Evolutionary conservation across 768 basidiomycete species (phyloP).

Genomic region (Rubroboletus satanas): DNA sequence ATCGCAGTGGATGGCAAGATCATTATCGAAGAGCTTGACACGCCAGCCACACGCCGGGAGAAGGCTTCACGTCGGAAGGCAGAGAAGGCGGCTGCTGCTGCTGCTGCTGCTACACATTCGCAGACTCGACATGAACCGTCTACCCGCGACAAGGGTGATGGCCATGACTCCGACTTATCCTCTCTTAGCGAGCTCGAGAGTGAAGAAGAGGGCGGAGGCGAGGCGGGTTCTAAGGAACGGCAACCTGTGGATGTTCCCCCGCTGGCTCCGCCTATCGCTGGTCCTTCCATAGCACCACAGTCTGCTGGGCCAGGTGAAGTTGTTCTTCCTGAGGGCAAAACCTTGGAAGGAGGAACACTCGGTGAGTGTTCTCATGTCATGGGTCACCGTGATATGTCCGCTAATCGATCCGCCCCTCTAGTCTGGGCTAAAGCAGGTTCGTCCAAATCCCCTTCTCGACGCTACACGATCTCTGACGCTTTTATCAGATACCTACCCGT

Average conservation of each 20-base stretch:
- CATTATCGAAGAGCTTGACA: conserved; percentile 70
- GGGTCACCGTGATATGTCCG: background rate
- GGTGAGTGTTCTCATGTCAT: conserved; percentile 40
- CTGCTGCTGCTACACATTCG: conserved; percentile 15
- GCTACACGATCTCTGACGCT: conserved; percentile 2
- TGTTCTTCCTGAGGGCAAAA: conserved; percentile 33
- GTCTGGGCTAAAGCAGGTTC: conserved; percentile 83
- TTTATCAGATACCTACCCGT: conserved; percentile 67
- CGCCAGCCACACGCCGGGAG: conserved; percentile 61
- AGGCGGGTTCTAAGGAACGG: conserved; percentile 5
- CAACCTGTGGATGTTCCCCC: background rate
- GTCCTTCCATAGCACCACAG: conserved; percentile 6
- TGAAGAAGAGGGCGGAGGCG: conserved; percentile 20
- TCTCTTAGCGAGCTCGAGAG: conserved; percentile 44
- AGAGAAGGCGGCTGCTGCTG: conserved; percentile 31
- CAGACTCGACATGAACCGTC: background rate
- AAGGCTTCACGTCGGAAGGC: conserved; percentile 49
- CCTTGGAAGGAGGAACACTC: conserved; percentile 55
- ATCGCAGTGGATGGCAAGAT: conserved; percentile 44
- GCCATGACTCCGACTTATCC: conserved; percentile 42
- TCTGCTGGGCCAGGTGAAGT: conserved; percentile 31
- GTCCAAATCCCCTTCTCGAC: conserved; percentile 12
- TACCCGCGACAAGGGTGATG: conserved; percentile 9
- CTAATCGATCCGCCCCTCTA: conserved; percentile 24
- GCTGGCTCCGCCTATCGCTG: conserved; percentile 6